Evolutionary conservation across 2,329 filamentous ascomycete species (phyloP).

Genomic region (Xylaria digitata): DNA sequence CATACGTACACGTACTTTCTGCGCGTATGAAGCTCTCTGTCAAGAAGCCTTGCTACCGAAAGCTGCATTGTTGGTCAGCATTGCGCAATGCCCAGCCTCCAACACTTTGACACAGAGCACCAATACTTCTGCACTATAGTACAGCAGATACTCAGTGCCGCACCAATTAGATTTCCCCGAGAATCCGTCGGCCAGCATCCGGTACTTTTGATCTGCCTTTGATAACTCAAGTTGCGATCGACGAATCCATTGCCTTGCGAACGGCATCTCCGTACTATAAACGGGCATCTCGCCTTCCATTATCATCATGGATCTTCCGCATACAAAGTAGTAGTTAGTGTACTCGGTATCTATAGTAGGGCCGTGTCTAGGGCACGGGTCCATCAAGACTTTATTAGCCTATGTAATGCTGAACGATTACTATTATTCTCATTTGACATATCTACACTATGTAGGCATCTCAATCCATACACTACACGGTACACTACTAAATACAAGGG

Average conservation of each 20-base stretch:
- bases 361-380: too few species aligned
- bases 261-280: constrained; percentile 13
- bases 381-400: constrained; percentile 19
- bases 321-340: too few species aligned
- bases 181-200: constrained; percentile 12
- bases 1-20: not conserved
- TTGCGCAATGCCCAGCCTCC: constrained; percentile 5
- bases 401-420: constrained; percentile 27
- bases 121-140: too few species aligned
- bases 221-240: constrained; percentile 27
- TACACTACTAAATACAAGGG: too few species aligned
- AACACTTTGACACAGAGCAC: not conserved
- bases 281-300: constrained; percentile 1
- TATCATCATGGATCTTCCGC: not conserved
- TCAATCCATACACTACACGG: not conserved
- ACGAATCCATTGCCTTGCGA: constrained; percentile 15
- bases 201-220: not conserved
- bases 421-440: constrained; percentile 9
- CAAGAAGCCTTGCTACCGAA: constrained; percentile 7
- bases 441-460: not conserved
- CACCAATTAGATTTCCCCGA: constrained; percentile 6
- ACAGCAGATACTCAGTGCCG: too few species aligned
- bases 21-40: not conserved
- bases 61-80: constrained; percentile 17
- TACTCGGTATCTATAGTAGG: too few species aligned